phyloP scores from a whole-genome alignment of 2,329 filamentous ascomycete species.

The Acrocalymma vagum region DNA sequence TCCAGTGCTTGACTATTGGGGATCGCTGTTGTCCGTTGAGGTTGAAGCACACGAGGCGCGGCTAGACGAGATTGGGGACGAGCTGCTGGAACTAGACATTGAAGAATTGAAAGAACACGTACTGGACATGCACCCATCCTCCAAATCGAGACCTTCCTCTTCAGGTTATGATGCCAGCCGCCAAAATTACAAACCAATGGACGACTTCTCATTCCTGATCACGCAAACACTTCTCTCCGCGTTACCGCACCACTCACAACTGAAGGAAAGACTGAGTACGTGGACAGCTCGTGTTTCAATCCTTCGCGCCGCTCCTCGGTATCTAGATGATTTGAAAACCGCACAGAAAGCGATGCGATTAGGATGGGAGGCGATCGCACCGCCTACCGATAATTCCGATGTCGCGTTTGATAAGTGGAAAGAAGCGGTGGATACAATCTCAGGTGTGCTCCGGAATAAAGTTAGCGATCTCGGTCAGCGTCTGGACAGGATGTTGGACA shows the following conservation, averaged over 20 bases:
- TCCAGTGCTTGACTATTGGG: slow-evolving; percentile 64
- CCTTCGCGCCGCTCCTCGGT: slow-evolving; percentile 74
- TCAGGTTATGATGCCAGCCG: slow-evolving; percentile 41
- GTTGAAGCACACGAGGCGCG: slow-evolving; percentile 75
- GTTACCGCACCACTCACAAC: slow-evolving; percentile 78
- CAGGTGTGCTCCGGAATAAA: slow-evolving; percentile 70
- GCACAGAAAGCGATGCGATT: slow-evolving; percentile 71
- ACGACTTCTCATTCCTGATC: slow-evolving; percentile 88
- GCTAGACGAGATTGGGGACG: slow-evolving; percentile 75
- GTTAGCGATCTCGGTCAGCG: slow-evolving; percentile 74
- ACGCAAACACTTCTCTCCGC: slow-evolving; percentile 92
- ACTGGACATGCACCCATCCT: slow-evolving; percentile 75
- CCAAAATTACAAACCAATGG: slow-evolving; percentile 72
- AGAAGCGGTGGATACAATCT: slow-evolving; percentile 61
- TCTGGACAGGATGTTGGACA: slow-evolving; percentile 87
- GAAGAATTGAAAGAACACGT: slow-evolving; percentile 92
- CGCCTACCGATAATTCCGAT: slow-evolving; percentile 40
- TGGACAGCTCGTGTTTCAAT: slow-evolving; percentile 84
- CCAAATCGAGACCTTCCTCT: slow-evolving; percentile 55
- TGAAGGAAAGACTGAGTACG: slow-evolving; percentile 75
- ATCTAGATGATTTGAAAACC: slow-evolving; percentile 70
- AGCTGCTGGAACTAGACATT: slow-evolving; percentile 74
- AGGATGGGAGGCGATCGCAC: slow-evolving; percentile 70
- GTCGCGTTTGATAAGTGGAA: slow-evolving; percentile 42
- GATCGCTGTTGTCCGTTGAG: slow-evolving; percentile 72